Conservation (phyloP, 2,329 filamentous ascomycete genomes). For the Tolypocladium guangdongense region DNA sequence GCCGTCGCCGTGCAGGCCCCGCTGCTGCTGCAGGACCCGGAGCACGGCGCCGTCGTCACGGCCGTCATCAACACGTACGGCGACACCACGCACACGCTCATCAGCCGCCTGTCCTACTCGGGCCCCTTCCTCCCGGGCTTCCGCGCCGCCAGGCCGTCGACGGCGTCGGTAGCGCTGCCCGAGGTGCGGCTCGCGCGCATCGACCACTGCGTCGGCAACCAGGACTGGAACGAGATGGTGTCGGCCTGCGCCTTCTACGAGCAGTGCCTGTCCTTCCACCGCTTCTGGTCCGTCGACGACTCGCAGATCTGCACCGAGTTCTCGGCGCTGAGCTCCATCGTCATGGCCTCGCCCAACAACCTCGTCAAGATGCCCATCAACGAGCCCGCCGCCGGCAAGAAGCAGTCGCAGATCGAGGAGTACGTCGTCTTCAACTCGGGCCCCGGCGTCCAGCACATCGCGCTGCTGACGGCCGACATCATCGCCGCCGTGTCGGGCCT, state of each 20-base stretch:
- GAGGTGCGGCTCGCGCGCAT: conserved; percentile 59
- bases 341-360: conserved; percentile 80
- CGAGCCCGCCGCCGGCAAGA: conserved; percentile 83
- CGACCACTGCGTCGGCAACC: conserved; percentile 96
- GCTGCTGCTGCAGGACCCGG: conserved; percentile 38
- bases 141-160: conserved; percentile 37
- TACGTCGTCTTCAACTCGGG: conserved; percentile 85
- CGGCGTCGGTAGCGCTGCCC: conserved; percentile 40
- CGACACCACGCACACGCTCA: conserved; percentile 87
- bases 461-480: conserved; percentile 73
- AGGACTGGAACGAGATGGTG: conserved; percentile 85
- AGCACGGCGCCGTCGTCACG: conserved; percentile 55
- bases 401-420: conserved; percentile 90
- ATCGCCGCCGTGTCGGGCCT: conserved; percentile 65
- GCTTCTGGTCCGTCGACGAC: conserved; percentile 96
- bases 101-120: conserved; percentile 59
- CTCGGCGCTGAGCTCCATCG: conserved; percentile 76
- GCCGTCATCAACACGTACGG: conserved; percentile 88
- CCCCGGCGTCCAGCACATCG: conserved; percentile 87
- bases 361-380: conserved; percentile 98
- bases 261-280: conserved; percentile 80
- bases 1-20: conserved; percentile 54
- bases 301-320: conserved; percentile 87
- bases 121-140: conserved; percentile 81
- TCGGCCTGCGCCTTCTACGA: conserved; percentile 66